phyloP scores from a whole-genome alignment of 139 green algal species.

The Chlamydomonas asymmetrica region DNA sequence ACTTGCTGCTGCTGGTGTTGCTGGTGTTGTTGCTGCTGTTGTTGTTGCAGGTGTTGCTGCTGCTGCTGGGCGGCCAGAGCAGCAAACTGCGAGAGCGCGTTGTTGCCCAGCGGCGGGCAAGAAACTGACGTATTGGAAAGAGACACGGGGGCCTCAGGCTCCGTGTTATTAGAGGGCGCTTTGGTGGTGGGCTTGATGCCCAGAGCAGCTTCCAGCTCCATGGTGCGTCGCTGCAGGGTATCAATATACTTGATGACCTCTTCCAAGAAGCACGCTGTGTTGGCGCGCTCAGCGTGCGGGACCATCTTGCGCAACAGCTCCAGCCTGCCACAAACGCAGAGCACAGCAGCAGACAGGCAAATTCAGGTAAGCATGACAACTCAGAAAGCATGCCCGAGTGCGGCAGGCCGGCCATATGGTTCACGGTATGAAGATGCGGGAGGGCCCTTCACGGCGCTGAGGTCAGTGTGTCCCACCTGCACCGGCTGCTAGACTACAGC shows the following conservation, averaged over 20 bases:
- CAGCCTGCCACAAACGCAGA: conserved; percentile 40
- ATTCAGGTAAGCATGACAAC: neutral
- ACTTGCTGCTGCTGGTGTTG: conserved; percentile 13
- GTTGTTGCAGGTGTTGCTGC: conserved; percentile 2
- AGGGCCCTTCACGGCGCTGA: too few relatives aligned
- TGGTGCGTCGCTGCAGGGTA: conserved; percentile 41
- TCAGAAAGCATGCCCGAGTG: neutral
- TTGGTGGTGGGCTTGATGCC: too few relatives aligned
- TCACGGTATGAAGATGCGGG: too few relatives aligned
- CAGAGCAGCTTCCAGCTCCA: conserved; percentile 38
- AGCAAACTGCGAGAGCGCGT: too few relatives aligned
- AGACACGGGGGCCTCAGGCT: too few relatives aligned
- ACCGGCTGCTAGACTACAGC: too few relatives aligned
- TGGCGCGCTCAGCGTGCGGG: conserved; percentile 80
- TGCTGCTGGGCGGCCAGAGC: neutral
- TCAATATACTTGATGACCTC: conserved; percentile 81
- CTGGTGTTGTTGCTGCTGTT: conserved; percentile 20
- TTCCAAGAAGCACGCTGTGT: conserved; percentile 82
- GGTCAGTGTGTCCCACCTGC: too few relatives aligned
- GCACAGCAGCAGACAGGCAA: neutral
- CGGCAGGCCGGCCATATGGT: neutral
- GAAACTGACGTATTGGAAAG: too few relatives aligned
- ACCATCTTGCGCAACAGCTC: conserved; percentile 73
- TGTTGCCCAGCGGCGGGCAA: too few relatives aligned
- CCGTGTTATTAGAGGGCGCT: too few relatives aligned